These are phyloP conservation scores for Rostrohypoxylon terebratum DNA, from an alignment of 495 filamentous ascomycete genomes.

Conservation along the genomic window DNA sequence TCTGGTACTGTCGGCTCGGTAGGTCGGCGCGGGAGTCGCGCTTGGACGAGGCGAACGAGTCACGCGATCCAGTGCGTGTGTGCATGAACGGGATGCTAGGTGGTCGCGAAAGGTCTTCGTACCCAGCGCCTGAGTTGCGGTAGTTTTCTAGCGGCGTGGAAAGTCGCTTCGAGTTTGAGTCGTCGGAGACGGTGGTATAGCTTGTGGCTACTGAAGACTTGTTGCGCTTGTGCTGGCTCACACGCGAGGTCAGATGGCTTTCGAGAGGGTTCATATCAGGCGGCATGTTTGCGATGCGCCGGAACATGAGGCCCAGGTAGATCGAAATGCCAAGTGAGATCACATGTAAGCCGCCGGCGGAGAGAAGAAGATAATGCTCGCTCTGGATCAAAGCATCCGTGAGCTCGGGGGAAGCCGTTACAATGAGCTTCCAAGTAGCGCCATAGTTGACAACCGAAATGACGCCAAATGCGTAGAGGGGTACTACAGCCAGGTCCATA, in stretches of 20 bases:
- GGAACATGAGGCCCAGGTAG: constrained; percentile 80
- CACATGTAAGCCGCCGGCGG: constrained; percentile 73
- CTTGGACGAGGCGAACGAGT: constrained; percentile 59
- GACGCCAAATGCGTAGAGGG: constrained; percentile 80
- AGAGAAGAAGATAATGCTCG: constrained; percentile 72
- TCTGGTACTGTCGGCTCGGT: constrained; percentile 63
- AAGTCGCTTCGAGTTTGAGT: constrained; percentile 58
- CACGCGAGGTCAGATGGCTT: constrained; percentile 81
- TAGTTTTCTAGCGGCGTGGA: constrained; percentile 61
- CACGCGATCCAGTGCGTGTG: constrained; percentile 70
- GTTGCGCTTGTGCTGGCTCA: constrained; percentile 70
- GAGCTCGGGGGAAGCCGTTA: constrained; percentile 59
- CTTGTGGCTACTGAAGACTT: constrained; percentile 73
- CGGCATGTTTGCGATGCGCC: constrained; percentile 79
- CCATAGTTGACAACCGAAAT: constrained; percentile 66
- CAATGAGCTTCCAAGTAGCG: constrained; percentile 71
- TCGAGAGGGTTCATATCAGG: constrained; percentile 95
- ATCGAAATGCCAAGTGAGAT: constrained; percentile 75
- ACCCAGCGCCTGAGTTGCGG: constrained; percentile 60
- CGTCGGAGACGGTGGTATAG: constrained; percentile 63
- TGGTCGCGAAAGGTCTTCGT: constrained; percentile 68
- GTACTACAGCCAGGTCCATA: constrained; percentile 76
- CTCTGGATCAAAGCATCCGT: constrained; percentile 67
- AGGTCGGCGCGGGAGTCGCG: constrained; percentile 64
- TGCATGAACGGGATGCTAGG: constrained; percentile 80